Evolutionary conservation across 495 filamentous ascomycete genomes (phyloP).

Genomic region (Aspergillus ellipticus): DNA sequence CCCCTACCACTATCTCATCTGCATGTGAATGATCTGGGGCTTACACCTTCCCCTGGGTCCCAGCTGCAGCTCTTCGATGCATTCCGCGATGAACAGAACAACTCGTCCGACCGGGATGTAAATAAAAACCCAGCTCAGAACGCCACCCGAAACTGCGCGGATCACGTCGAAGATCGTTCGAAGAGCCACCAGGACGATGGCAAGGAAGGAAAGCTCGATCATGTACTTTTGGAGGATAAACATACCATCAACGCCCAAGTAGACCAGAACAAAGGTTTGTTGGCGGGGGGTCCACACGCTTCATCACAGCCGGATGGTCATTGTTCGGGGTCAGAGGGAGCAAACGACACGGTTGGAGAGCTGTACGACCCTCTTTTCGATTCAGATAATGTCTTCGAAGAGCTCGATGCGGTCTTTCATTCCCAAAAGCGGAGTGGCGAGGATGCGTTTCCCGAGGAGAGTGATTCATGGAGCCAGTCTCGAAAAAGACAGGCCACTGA

Average conservation of each 20-base stretch:
- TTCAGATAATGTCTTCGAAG: constrained; percentile 15
- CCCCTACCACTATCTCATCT: constrained; percentile 12
- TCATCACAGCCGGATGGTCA: not conserved
- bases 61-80: constrained; percentile 25
- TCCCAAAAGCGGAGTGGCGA: constrained; percentile 23
- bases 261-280: not conserved
- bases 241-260: not conserved
- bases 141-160: not conserved
- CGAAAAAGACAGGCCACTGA: constrained; percentile 20
- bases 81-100: constrained; percentile 9
- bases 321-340: not conserved
- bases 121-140: not conserved
- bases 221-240: not conserved
- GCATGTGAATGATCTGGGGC: constrained; percentile 39
- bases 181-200: not conserved
- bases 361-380: constrained; percentile 22
- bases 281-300: not conserved
- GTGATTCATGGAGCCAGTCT: constrained; percentile 8
- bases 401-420: constrained; percentile 16
- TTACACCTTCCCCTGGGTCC: constrained; percentile 42
- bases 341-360: constrained; percentile 3
- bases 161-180: not conserved
- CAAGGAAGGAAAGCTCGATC: not conserved
- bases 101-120: not conserved
- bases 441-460: constrained; percentile 20